These are phyloP conservation scores for Phytophthora citricola DNA, from an alignment of 352 stramenopile genomes.

Conservation along the genomic window DNA sequence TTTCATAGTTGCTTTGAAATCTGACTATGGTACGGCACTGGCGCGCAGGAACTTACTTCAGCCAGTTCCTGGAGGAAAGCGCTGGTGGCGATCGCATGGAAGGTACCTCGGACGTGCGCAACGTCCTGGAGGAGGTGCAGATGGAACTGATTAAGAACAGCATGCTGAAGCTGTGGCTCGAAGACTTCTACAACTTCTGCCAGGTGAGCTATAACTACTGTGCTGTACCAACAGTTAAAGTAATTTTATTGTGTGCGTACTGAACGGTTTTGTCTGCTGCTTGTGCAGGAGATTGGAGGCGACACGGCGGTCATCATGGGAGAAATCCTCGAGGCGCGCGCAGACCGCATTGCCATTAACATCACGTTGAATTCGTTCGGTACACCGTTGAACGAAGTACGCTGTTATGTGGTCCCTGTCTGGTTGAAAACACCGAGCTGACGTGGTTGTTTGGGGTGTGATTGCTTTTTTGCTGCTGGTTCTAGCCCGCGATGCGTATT, in stretches of 20 bases:
- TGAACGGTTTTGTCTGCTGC: conserved; percentile 1
- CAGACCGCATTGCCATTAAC: conserved; percentile 99
- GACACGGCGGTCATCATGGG: conserved; percentile 98
- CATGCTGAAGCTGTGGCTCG: conserved; percentile 98
- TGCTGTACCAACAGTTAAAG: too few species aligned
- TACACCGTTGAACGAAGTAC: conserved; percentile 88
- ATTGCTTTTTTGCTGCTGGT: conserved; percentile 3
- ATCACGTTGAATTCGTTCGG: conserved; percentile 99
- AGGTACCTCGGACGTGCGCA: conserved; percentile 90
- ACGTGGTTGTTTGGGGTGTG: neutral
- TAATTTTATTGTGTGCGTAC: neutral
- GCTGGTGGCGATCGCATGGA: conserved; percentile 84
- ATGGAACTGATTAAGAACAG: conserved; percentile 99
- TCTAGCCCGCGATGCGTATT: conserved; percentile 95
- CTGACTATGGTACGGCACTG: conserved; percentile 6
- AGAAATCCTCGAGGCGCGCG: conserved; percentile 94
- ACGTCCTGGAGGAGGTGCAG: conserved; percentile 98
- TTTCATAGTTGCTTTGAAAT: neutral
- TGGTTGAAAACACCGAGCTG: neutral
- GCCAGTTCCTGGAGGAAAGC: conserved; percentile 96
- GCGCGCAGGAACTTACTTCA: conserved; percentile 96
- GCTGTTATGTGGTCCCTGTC: conserved; percentile 30
- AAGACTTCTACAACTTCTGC: conserved; percentile 96
- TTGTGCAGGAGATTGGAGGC: conserved; percentile 90
- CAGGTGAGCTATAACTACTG: conserved; percentile 45